Evolutionary conservation across 768 basidiomycete genomes (phyloP).

Genomic region (Trichaptum fuscoviolaceum): DNA sequence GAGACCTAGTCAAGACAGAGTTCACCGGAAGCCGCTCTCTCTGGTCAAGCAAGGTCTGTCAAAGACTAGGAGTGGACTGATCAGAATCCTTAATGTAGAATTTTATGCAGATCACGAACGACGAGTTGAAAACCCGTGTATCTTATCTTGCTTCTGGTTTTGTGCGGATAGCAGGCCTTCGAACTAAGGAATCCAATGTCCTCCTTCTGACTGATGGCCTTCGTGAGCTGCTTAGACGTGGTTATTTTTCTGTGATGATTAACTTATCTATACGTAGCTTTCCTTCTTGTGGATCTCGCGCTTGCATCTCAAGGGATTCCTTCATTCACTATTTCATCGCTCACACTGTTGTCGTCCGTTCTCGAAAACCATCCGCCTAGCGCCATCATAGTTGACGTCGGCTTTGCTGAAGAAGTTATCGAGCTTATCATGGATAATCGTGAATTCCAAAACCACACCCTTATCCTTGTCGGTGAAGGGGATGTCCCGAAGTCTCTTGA

Average conservation of each 20-base stretch:
- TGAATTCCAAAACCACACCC: conserved; percentile 40
- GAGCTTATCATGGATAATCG: conserved; percentile 67
- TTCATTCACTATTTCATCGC: conserved; percentile 59
- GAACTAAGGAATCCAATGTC: conserved; percentile 58
- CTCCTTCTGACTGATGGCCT: conserved; percentile 77
- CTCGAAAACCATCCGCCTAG: conserved; percentile 62
- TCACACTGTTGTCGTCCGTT: conserved; percentile 56
- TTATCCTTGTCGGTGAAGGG: conserved; percentile 71
- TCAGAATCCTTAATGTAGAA: not conserved
- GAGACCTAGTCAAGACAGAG: conserved; percentile 64
- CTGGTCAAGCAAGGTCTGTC: conserved; percentile 69
- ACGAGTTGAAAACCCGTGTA: conserved; percentile 62
- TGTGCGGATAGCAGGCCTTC: conserved; percentile 46
- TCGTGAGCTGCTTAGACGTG: conserved; percentile 39
- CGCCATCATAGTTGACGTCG: conserved; percentile 68
- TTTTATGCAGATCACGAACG: conserved; percentile 55
- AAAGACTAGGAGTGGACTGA: not conserved
- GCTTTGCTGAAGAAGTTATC: conserved; percentile 62
- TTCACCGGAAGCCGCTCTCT: conserved; percentile 64
- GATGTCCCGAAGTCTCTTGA: conserved; percentile 43
- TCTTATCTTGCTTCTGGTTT: conserved; percentile 72
- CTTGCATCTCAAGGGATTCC: conserved; percentile 64
- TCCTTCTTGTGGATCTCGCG: conserved; percentile 74
- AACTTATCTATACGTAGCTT: conserved; percentile 42
- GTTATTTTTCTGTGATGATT: conserved; percentile 6